Conservation (phyloP, 805 yeast genomes). For the Limtongia smithiae region DNA sequence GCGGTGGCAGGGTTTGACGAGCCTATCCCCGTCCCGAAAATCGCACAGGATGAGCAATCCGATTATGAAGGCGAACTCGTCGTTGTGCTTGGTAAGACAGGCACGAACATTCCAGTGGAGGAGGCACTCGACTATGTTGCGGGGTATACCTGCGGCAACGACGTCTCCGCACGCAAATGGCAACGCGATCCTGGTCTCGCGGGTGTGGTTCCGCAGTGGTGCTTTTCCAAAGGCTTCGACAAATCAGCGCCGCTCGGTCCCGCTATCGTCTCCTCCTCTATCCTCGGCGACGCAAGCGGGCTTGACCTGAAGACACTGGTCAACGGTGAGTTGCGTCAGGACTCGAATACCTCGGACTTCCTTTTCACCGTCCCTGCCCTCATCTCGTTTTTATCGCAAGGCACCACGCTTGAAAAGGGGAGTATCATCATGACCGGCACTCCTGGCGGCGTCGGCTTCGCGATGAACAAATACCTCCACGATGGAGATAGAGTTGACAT, state of each 20-base stretch:
- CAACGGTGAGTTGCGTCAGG: background rate
- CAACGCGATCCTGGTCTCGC: slow-evolving; percentile 46
- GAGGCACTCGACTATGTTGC: slow-evolving; percentile 46
- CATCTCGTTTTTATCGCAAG: slow-evolving; percentile 48
- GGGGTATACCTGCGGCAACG: slow-evolving; percentile 53
- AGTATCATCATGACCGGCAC: slow-evolving; percentile 54
- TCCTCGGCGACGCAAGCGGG: background rate
- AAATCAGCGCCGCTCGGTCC: slow-evolving; percentile 46
- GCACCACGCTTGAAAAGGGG: slow-evolving; percentile 50
- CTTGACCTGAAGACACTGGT: background rate
- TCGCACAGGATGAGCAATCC: slow-evolving; percentile 26
- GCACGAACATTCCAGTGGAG: slow-evolving; percentile 42
- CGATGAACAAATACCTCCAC: background rate
- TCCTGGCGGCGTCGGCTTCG: slow-evolving; percentile 49
- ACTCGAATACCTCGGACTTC: slow-evolving; percentile 38
- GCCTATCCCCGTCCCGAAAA: slow-evolving; percentile 16
- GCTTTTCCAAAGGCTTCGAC: slow-evolving; percentile 50
- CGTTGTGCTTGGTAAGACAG: slow-evolving; percentile 48
- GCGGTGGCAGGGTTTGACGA: slow-evolving; percentile 24
- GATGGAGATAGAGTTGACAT: background rate
- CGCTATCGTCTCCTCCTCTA: background rate
- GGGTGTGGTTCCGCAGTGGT: slow-evolving; percentile 41
- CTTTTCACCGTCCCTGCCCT: slow-evolving; percentile 44
- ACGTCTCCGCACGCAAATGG: slow-evolving; percentile 53
- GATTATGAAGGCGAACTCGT: slow-evolving; percentile 55